These are phyloP conservation scores for Boechera divaricarpa DNA, from an alignment of 345 rosid species.

Conservation along the genomic window DNA sequence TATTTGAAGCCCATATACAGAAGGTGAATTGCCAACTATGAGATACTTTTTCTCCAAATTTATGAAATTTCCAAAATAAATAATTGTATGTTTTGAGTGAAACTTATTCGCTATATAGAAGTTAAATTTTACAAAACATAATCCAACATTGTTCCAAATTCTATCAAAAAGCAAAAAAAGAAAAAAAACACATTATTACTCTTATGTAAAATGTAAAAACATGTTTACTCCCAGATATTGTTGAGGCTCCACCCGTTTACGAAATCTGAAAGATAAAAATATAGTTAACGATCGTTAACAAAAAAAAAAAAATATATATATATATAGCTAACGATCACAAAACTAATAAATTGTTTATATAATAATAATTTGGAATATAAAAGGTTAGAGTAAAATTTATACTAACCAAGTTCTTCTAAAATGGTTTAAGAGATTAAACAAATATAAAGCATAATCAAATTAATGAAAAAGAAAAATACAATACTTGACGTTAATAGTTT, in stretches of 20 bases:
- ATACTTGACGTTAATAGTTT: no score
- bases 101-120: no score
- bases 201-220: neutral
- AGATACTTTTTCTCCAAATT: no score
- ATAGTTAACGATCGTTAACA: neutral
- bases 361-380: neutral
- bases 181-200: neutral
- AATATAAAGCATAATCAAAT: no score
- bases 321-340: neutral
- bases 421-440: neutral
- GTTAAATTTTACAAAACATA: neutral
- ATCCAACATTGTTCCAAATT: neutral
- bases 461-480: no score
- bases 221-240: no score
- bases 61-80: neutral
- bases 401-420: neutral
- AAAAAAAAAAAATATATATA: neutral
- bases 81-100: no score
- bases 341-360: neutral
- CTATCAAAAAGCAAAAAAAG: no score
- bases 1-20: no score
- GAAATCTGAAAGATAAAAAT: neutral
- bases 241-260: neutral
- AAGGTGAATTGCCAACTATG: no score
- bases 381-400: neutral